A percentile compares a stretch with the other conserved stretches of the same genome.
Conservation (phyloP, 768 basidiomycete genomes). For the Tylopilus cervinicoccineus region DNA sequence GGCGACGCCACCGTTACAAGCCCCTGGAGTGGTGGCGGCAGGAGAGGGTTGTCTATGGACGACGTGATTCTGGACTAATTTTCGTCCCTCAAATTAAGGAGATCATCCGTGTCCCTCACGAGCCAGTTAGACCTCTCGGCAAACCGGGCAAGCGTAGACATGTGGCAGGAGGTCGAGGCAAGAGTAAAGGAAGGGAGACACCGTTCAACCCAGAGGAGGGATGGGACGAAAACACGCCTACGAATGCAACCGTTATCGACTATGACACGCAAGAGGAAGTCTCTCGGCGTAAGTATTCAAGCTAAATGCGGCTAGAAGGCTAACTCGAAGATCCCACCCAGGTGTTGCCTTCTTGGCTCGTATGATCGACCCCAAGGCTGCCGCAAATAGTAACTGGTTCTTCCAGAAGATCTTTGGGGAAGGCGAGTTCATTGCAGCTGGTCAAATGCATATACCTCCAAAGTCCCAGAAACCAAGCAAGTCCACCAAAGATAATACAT, state of each 20-base stretch:
- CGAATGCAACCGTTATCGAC: conserved; percentile 64
- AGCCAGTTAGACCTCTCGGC: conserved; percentile 45
- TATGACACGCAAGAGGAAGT: conserved; percentile 60
- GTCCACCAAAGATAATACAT: conserved; percentile 89
- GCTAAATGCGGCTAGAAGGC: not conserved
- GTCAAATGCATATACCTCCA: conserved; percentile 79
- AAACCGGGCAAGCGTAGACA: conserved; percentile 36
- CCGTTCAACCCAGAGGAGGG: conserved; percentile 61
- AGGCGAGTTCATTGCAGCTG: conserved; percentile 87
- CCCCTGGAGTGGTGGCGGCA: conserved; percentile 94
- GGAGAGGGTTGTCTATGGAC: conserved; percentile 83
- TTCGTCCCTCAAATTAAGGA: conserved; percentile 66
- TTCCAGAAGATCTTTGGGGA: conserved; percentile 94
- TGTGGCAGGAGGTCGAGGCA: conserved; percentile 27
- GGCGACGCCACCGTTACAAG: conserved; percentile 58
- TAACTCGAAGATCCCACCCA: conserved; percentile 28
- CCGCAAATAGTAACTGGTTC: conserved; percentile 65
- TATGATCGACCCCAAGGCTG: conserved; percentile 58
- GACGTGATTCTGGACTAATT: conserved; percentile 45
- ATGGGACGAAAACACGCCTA: conserved; percentile 79
- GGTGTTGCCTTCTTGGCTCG: conserved; percentile 76
- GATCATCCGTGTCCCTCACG: conserved; percentile 55
- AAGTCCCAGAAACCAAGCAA: conserved; percentile 82
- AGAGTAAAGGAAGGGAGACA: conserved; percentile 32
- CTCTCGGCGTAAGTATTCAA: conserved; percentile 58